phyloP scores from a whole-genome alignment of 768 basidiomycete species.

The Pulveroboletus sp. region DNA sequence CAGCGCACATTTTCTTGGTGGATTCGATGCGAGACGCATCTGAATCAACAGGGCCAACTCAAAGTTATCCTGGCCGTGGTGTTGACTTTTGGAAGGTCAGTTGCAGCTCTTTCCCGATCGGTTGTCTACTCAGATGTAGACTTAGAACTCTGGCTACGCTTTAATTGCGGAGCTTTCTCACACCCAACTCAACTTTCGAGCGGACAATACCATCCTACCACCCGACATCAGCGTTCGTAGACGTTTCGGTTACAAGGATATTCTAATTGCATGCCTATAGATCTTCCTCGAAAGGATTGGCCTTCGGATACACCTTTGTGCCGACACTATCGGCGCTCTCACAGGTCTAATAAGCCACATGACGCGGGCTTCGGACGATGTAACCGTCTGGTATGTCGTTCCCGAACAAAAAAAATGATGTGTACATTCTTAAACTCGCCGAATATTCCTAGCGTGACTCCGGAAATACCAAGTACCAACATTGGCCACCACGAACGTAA shows the following conservation, averaged over 20 bases:
- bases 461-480: conserved; percentile 7
- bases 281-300: conserved; percentile 51
- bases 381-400: conserved; percentile 26
- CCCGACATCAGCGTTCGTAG: conserved; percentile 40
- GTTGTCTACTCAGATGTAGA: conserved; percentile 1
- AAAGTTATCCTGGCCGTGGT: conserved; percentile 31
- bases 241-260: not conserved
- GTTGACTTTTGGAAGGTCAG: conserved; percentile 67
- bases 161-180: conserved; percentile 58
- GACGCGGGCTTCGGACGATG: conserved; percentile 36
- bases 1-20: conserved; percentile 50
- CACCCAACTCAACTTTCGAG: conserved; percentile 42
- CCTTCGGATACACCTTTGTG: conserved; percentile 68
- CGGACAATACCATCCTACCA: conserved; percentile 25
- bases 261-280: conserved; percentile 34
- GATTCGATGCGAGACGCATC: conserved; percentile 47
- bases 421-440: not conserved
- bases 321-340: conserved; percentile 68
- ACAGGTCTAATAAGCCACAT: conserved; percentile 55
- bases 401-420: not conserved
- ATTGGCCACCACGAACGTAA: conserved; percentile 6
- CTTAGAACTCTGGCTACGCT: conserved; percentile 65
- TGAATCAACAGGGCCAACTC: conserved; percentile 16
- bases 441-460: conserved; percentile 5
- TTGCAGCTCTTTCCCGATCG: conserved; percentile 4